Percentiles rank a stretch among this genome's conserved stretches.
These are phyloP conservation scores for Fusarium sp. DNA, from an alignment of 2,329 filamentous ascomycete genomes.

Conservation along the genomic window DNA sequence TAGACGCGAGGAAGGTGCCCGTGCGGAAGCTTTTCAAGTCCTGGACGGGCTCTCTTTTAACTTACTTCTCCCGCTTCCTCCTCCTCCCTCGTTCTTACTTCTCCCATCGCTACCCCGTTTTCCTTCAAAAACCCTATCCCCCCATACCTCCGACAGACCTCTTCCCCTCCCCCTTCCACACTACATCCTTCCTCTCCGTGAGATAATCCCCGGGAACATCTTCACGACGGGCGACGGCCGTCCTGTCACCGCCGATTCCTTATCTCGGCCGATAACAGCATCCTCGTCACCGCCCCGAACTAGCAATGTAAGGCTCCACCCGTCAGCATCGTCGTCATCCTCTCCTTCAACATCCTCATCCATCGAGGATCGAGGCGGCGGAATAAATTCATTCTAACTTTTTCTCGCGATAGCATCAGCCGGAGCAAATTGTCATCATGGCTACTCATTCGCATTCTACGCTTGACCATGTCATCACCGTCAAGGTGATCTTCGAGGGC, in stretches of 20 bases:
- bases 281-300: conserved; percentile 44
- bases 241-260: conserved; percentile 43
- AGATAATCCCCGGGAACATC: conserved; percentile 3
- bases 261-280: conserved; percentile 43
- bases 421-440: conserved; percentile 38
- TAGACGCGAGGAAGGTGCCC: conserved; percentile 4
- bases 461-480: conserved; percentile 68
- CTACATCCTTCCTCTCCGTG: background rate
- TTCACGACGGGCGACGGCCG: conserved; percentile 37
- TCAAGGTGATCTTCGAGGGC: conserved; percentile 87
- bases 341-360: conserved; percentile 32
- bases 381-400: conserved; percentile 5
- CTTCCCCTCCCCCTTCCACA: conserved; percentile 6
- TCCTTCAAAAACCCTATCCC: conserved; percentile 11
- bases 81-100: conserved; percentile 28
- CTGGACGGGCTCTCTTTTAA: conserved; percentile 10
- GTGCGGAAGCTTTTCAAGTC: conserved; percentile 26
- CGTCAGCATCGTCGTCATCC: conserved; percentile 31
- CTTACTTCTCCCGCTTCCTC: conserved; percentile 36
- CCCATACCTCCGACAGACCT: conserved; percentile 2
- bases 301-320: conserved; percentile 42
- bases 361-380: conserved; percentile 23
- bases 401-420: conserved; percentile 7
- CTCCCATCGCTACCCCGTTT: conserved; percentile 23
- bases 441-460: conserved; percentile 40